Evolutionary conservation across 2,329 filamentous ascomycete species (phyloP), one percentile per base, ranked within the genome.

Genomic region (Lachnellula arida): DNA sequence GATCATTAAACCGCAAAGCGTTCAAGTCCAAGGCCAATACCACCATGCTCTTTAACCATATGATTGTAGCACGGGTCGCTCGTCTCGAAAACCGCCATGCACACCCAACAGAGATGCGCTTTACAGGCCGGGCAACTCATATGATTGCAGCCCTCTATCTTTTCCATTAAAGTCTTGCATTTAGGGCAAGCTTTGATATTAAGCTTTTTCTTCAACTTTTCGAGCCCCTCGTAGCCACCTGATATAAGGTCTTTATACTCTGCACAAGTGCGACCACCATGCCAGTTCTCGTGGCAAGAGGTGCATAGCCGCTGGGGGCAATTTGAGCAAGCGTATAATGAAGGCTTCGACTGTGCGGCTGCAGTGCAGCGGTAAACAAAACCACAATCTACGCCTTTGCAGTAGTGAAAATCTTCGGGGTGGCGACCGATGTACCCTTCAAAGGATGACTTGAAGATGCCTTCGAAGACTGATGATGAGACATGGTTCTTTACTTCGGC

Each of bases 401-500:
- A 40, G 37, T 40, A 40, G 37, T 17, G 37, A 8, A 40, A n/a
- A 17, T 15, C 37, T 17, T 40, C 5, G 14, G 37, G 37, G 37
- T 40, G 37, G 14, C 14, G 37, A 15, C 17, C 15, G 37, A 40
- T 40, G 9, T 40, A 40, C 37, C 14, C 37, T n/a, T n/a, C 9
- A 11, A 40, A 40, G 37, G 37, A 15, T 40, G 37, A 40, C 9
- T n/a, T 40, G 37, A 40, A 17, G 14, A 40, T 2, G 17, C 5
- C 17, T 40, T 40, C 37, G 37, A 40, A 32, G 37, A 40, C 37
- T 15, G 37, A 23, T 23, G 42, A 44, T 12, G 42, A 44, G 23
- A 54, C 46, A 6, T 54, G 50, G 47, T 56, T 50, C 35, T 59
- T 55, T 40, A 67, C 22, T 48, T 65, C 63, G 2, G 51, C 53